Evolutionary conservation across 768 basidiomycete genomes (phyloP).

Genomic region (Lenzites betulinus): DNA sequence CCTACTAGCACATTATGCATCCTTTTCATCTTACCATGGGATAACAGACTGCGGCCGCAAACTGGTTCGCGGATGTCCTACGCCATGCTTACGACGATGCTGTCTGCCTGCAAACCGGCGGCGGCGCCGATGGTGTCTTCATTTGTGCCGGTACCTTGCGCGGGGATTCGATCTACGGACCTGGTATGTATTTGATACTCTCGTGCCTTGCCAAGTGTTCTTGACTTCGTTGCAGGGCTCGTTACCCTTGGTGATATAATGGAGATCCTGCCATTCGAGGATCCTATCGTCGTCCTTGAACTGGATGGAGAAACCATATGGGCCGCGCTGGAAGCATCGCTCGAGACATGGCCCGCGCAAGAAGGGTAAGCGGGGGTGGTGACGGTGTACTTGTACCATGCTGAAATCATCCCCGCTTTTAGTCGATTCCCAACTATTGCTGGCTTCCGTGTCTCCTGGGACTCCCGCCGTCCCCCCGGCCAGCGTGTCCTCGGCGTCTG

Average conservation of each 20-base stretch:
- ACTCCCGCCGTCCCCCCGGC: slow-evolving; percentile 71
- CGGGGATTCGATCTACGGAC: slow-evolving; percentile 83
- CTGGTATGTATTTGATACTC: slow-evolving; percentile 48
- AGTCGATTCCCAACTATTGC: slow-evolving; percentile 90
- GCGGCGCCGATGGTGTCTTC: slow-evolving; percentile 78
- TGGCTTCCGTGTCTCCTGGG: slow-evolving; percentile 85
- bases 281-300: slow-evolving; percentile 80
- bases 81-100: slow-evolving; percentile 81
- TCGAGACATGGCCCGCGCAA: slow-evolving; percentile 84
- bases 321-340: slow-evolving; percentile 72
- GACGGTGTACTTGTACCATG: neutral
- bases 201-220: neutral
- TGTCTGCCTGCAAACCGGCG: slow-evolving; percentile 54
- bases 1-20: neutral
- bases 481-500: slow-evolving; percentile 75
- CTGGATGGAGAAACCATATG: slow-evolving; percentile 78
- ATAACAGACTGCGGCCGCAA: slow-evolving; percentile 62
- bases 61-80: slow-evolving; percentile 87
- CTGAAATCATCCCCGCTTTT: neutral
- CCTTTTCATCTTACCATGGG: neutral
- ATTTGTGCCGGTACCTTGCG: slow-evolving; percentile 83
- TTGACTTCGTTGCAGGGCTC: neutral
- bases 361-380: slow-evolving; percentile 62
- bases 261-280: slow-evolving; percentile 88
- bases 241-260: slow-evolving; percentile 64